A percentile compares a stretch with the other conserved stretches of the same genome.
phyloP scores from a whole-genome alignment of 306 rosid species.

The Dryas octopetala region DNA sequence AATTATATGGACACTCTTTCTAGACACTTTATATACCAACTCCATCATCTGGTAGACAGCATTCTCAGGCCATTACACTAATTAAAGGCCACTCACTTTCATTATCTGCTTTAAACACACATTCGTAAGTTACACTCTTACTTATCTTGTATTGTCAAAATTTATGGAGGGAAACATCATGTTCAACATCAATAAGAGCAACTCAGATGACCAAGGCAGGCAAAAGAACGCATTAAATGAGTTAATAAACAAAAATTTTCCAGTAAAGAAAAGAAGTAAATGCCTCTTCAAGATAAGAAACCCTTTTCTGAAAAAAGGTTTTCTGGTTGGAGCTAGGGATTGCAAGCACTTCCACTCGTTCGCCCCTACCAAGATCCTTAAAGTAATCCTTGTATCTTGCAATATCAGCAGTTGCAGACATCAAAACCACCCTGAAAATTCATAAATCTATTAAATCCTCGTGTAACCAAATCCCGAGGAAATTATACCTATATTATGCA shows the following conservation, averaged over 20 bases:
- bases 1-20: background rate
- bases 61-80: background rate
- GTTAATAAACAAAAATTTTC: background rate
- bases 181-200: constrained; percentile 13
- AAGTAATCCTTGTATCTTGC: constrained; percentile 78
- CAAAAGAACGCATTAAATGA: background rate
- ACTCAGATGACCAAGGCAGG: constrained; percentile 14
- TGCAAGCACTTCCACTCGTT: constrained; percentile 88
- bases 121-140: background rate
- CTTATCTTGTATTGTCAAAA: background rate
- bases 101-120: background rate
- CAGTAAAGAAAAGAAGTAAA: constrained; percentile 10
- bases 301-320: constrained; percentile 52
- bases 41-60: background rate
- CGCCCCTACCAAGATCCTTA: constrained; percentile 79
- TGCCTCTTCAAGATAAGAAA: constrained; percentile 84
- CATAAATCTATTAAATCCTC: constrained; percentile 28
- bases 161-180: background rate
- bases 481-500: background rate
- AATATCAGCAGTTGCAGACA: constrained; percentile 95
- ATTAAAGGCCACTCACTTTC: background rate
- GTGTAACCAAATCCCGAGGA: constrained; percentile 14
- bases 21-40: background rate
- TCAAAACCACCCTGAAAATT: constrained; percentile 76
- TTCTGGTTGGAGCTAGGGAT: constrained; percentile 62